Base-by-base conservation (phyloP, 2,329 filamentous ascomycete genomes). In the Aschersonia sp. region DNA sequence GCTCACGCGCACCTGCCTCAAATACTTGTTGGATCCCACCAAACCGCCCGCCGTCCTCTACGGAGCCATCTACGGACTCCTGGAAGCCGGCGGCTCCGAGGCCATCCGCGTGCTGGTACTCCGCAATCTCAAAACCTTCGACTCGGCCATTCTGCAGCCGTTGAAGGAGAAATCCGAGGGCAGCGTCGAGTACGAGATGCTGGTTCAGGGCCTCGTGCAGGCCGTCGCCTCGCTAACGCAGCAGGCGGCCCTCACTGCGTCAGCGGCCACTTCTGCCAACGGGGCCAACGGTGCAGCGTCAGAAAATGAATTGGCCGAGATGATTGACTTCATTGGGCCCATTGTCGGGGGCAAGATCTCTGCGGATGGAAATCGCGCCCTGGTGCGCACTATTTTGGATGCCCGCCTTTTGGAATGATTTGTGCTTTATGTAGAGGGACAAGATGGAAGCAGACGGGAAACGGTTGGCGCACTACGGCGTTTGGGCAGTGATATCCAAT, bases 1-100 rank as follows among this genome's bases (percentile, higher is more conserved):
- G 53, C 82, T 98, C 31, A 89, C 89, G 4, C 78, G 92, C n/a
- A 92, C 89, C 0, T 96, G 89, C 59, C 76, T 97, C 35, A 95
- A 95, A 67, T 82, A 85, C 58, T 91, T 96, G 64, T 76, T 98
- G 31, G 89, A 96, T 58, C 86, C 88, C 0, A 80, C 82, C 43
- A 88, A 89, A 59, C 82, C 89, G 0, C 77, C 89, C 0, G 80
- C 85, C 2, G 84, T 91, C 1, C 86, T 95, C 58, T 98, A 92
- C 61, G 92, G 92, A 43, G 88, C 91, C 5, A 75, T 98, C 29
- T 77, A 82, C 31, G 91, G 89, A 1, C 71, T 98, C 3, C 74
- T 83, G 2, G 80, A 83, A 1, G 82, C 94, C 30, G 88, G 89
- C 30, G 89, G 76, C 0, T 67, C 73, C 29, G 76, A 79, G 57